Percentiles rank a stretch among this genome's conserved stretches.
Conservation (phyloP, 176 grass and related monocot genomes). For the Calamus simplicifolius region DNA sequence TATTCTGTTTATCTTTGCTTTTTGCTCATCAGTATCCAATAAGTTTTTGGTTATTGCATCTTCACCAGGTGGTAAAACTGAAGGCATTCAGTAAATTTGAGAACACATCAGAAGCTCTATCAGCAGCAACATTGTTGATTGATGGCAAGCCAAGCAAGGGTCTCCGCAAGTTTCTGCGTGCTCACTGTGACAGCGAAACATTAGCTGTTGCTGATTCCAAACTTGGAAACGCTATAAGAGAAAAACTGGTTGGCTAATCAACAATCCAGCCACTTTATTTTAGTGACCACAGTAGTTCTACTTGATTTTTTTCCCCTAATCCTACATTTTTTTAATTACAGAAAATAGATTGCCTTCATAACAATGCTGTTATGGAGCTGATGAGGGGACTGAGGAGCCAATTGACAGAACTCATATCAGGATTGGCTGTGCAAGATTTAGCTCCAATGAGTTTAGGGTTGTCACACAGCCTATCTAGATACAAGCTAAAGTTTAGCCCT, state of each 20-base stretch:
- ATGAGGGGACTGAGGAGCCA: conserved; percentile 87
- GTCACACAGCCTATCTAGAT: conserved; percentile 87
- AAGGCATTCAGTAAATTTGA: conserved; percentile 97
- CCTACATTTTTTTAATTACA: conserved; percentile 10
- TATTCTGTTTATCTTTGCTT: not conserved
- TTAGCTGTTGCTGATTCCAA: conserved; percentile 89
- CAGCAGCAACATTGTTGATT: conserved; percentile 70
- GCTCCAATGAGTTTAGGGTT: conserved; percentile 85
- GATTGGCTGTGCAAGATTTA: conserved; percentile 68
- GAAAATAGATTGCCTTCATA: conserved; percentile 93
- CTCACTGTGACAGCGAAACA: conserved; percentile 76
- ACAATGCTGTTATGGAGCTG: conserved; percentile 75
- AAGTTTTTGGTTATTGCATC: not conserved
- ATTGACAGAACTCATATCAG: conserved; percentile 75
- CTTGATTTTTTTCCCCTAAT: not conserved
- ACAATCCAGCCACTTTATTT: not conserved
- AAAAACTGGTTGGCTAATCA: conserved; percentile 49
- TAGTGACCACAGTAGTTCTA: not conserved
- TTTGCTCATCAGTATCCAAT: conserved; percentile 6
- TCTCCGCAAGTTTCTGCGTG: conserved; percentile 71
- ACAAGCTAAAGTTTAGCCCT: conserved; percentile 94
- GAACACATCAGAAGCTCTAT: conserved; percentile 85
- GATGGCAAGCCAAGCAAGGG: conserved; percentile 94
- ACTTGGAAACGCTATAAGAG: conserved; percentile 78
- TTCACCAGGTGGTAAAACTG: conserved; percentile 74